Conservation (phyloP, 73 alveolate species). For the Uronychia binucleata region DNA sequence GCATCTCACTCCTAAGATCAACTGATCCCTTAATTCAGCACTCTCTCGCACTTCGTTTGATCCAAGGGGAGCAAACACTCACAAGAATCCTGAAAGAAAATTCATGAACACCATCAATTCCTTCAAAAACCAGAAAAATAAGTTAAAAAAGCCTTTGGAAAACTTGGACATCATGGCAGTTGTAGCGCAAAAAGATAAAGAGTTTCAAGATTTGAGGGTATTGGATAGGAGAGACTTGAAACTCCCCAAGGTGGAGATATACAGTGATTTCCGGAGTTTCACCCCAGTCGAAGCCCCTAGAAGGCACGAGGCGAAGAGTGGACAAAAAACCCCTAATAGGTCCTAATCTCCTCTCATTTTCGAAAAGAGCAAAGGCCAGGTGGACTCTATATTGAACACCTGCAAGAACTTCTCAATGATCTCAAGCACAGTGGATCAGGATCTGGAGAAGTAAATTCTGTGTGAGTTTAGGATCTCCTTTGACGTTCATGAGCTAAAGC, state of each 20-base stretch:
- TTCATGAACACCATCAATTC: too few relatives aligned
- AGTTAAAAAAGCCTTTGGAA: too few relatives aligned
- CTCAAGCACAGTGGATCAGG: background rate
- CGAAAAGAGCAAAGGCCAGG: background rate
- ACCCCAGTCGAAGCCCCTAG: background rate
- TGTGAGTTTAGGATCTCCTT: background rate
- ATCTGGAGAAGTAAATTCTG: background rate
- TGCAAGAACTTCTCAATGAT: background rate
- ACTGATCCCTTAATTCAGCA: background rate
- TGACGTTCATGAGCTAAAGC: background rate
- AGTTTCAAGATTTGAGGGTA: background rate
- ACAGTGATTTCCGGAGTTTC: background rate
- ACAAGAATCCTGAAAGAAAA: background rate
- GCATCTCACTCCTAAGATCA: too few relatives aligned
- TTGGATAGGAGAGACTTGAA: background rate
- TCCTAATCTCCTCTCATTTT: background rate
- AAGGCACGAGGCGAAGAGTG: background rate
- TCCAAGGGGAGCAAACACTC: background rate
- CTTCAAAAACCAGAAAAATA: too few relatives aligned
- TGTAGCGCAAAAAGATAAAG: background rate
- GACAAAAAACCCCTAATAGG: background rate
- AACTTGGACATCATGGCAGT: background rate
- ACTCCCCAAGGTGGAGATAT: background rate
- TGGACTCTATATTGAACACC: background rate
- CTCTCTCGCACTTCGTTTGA: background rate